Conservation (phyloP, 2,329 filamentous ascomycete genomes). For the Cladosporium sp. region DNA sequence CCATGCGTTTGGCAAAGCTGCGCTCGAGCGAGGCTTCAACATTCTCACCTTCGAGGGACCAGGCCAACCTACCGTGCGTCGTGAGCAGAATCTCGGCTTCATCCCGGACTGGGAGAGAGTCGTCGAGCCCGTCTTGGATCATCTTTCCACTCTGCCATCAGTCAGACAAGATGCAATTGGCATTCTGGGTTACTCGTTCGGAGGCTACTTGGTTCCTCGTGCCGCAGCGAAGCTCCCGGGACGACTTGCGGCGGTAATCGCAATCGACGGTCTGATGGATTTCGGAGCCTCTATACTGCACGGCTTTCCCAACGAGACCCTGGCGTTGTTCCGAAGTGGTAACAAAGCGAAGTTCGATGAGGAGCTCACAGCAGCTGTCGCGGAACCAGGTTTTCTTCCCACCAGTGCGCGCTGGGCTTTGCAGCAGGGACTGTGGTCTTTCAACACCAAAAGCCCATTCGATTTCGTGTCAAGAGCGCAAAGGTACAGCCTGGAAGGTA, state of each 20-base stretch:
- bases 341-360: constrained; percentile 4
- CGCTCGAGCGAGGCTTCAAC: constrained; percentile 30
- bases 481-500: constrained; percentile 7
- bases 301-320: not conserved
- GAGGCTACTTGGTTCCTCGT: constrained; percentile 29
- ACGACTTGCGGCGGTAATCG: constrained; percentile 24
- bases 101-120: constrained; percentile 31
- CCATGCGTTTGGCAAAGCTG: constrained; percentile 24
- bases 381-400: not conserved
- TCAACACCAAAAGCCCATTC: constrained; percentile 7
- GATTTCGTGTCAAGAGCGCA: constrained; percentile 12
- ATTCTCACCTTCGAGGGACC: constrained; percentile 32
- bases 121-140: constrained; percentile 30
- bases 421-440: constrained; percentile 18
- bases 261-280: constrained; percentile 18
- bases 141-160: constrained; percentile 14
- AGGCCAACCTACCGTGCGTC: constrained; percentile 25
- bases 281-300: not conserved
- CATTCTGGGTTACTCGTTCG: constrained; percentile 28
- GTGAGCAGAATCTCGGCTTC: constrained; percentile 26
- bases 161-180: constrained; percentile 18
- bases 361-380: not conserved
- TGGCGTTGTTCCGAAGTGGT: constrained; percentile 1
- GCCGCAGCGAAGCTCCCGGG: constrained; percentile 27
- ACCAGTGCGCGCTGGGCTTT: constrained; percentile 1